Conservation (phyloP, 345 rosid genomes). For the Carallia brachiata region DNA sequence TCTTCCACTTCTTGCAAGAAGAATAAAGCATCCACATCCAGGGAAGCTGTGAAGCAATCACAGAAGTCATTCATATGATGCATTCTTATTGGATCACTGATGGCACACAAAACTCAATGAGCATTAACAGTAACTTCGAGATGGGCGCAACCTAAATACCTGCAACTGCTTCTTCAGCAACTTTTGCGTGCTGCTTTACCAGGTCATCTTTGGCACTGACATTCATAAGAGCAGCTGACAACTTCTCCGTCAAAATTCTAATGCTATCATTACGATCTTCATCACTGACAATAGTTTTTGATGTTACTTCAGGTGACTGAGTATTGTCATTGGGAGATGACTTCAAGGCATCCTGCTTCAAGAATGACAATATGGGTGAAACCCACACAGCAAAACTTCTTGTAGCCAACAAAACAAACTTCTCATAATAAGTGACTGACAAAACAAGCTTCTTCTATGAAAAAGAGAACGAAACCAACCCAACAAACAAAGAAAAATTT, state of each 20-base stretch:
- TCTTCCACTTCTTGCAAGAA: no score
- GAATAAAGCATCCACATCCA: no score
- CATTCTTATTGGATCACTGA: no score
- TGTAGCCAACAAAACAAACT: no score
- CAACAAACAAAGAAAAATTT: background rate
- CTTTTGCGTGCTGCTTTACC: constrained; percentile 87
- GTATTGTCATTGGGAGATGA: constrained; percentile 43
- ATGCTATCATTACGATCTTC: constrained; percentile 52
- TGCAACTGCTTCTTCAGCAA: constrained; percentile 96
- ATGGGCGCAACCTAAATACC: constrained; percentile 41
- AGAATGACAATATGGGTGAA: constrained; percentile 16
- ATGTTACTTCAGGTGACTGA: constrained; percentile 56
- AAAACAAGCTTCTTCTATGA: no score
- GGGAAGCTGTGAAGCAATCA: no score
- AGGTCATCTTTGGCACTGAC: constrained; percentile 84
- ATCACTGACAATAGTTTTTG: constrained; percentile 32
- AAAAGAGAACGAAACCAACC: no score
- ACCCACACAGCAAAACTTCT: background rate
- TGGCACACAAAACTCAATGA: no score
- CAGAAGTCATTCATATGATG: no score
- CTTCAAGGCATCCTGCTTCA: constrained; percentile 56
- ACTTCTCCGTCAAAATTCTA: constrained; percentile 57
- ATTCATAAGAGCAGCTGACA: constrained; percentile 80
- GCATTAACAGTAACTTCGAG: background rate
- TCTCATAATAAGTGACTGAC: no score